Percentiles rank a stretch among this genome's conserved stretches.
phyloP scores from a whole-genome alignment of 129 eudicot genomes.

The Artemisia tridentata region DNA sequence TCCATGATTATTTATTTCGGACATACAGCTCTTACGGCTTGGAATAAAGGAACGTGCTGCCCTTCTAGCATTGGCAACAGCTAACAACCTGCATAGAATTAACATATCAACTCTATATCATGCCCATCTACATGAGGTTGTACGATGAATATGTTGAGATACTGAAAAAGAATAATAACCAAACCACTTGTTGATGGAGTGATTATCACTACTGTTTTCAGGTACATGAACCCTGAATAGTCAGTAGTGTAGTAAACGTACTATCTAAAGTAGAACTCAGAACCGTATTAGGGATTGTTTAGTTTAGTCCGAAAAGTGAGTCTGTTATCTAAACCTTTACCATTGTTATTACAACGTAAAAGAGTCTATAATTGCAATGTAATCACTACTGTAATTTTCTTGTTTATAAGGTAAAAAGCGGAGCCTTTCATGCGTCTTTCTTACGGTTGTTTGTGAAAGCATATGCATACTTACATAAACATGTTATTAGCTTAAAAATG shows the following conservation, averaged over 20 bases:
- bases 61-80: conserved; percentile 41
- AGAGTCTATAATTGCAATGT: not conserved
- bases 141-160: not conserved
- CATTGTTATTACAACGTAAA: not conserved
- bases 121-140: not conserved
- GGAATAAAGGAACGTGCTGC: conserved; percentile 44
- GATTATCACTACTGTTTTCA: conserved; percentile 6
- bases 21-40: conserved; percentile 26
- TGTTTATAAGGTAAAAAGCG: no score
- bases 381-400: not conserved
- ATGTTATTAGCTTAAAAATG: no score
- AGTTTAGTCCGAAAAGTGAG: not conserved
- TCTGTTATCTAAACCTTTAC: conserved; percentile 5
- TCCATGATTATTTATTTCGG: conserved; percentile 30
- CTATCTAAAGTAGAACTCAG: not conserved
- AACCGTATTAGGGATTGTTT: not conserved
- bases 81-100: conserved; percentile 51
- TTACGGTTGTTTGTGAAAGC: no score
- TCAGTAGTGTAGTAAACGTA: not conserved
- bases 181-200: conserved; percentile 9
- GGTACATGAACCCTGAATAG: not conserved
- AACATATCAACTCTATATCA: conserved; percentile 11
- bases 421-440: no score
- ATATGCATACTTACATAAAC: no score
- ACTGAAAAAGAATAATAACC: conserved; percentile 1